Conservation (phyloP, 305 asterid species). For the Ilex paraguariensis region DNA sequence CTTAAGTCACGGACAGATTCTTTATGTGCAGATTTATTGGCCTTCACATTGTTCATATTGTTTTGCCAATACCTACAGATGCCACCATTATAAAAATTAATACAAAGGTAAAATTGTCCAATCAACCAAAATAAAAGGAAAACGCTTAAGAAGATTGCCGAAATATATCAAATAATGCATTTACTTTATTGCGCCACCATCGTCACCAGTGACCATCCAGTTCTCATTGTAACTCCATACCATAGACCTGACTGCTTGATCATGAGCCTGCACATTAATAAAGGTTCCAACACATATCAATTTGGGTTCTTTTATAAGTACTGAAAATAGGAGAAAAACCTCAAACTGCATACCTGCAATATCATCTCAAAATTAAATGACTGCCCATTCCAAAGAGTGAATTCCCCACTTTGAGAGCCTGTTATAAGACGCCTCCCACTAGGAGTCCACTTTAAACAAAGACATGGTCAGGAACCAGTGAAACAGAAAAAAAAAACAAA, state of each 20-base stretch:
- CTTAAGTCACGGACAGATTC: conserved; percentile 97
- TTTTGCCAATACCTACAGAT: conserved; percentile 89
- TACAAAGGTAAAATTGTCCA: conserved; percentile 2
- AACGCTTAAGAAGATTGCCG: neutral
- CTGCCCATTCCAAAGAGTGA: conserved; percentile 98
- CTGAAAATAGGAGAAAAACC: neutral
- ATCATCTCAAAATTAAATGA: conserved; percentile 99
- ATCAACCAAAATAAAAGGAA: conserved; percentile 16
- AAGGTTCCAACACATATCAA: conserved; percentile 9
- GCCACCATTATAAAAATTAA: conserved; percentile 27
- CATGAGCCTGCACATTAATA: conserved; percentile 77
- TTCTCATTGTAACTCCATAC: conserved; percentile 97
- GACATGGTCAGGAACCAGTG: conserved; percentile 1
- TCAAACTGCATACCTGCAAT: conserved; percentile 62
- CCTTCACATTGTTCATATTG: conserved; percentile 98
- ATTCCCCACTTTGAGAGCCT: conserved; percentile 99
- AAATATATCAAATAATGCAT: conserved; percentile 9
- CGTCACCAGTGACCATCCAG: conserved; percentile 99
- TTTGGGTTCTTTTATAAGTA: neutral
- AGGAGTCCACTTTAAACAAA: conserved; percentile 87
- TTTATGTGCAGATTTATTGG: conserved; percentile 95
- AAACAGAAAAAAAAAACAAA: conserved; percentile 4
- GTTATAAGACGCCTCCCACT: conserved; percentile 99
- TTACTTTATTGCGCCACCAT: conserved; percentile 97
- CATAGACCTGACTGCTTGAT: conserved; percentile 98